Percentiles rank a stretch among this genome's conserved stretches.
phyloP scores from a whole-genome alignment of 306 rosid species.

The Cucurbita moschata region DNA sequence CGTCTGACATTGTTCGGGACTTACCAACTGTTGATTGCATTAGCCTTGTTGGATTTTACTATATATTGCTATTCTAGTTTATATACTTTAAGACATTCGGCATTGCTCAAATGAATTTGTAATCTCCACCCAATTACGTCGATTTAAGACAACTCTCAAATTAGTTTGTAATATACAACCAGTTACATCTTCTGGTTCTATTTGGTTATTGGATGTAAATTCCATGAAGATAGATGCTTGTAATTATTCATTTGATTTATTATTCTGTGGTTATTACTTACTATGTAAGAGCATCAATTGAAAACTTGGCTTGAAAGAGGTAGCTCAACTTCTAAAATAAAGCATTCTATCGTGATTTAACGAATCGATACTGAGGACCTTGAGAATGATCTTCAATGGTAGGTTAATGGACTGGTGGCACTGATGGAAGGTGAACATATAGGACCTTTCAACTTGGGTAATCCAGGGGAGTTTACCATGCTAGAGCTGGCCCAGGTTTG shows the following conservation, averaged over 20 bases:
- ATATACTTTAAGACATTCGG: neutral
- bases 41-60: neutral
- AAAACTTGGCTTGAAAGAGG: neutral
- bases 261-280: neutral
- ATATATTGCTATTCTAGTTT: neutral
- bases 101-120: neutral
- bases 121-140: neutral
- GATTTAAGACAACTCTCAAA: neutral
- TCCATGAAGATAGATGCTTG: neutral
- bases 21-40: neutral
- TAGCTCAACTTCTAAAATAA: neutral
- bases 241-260: neutral
- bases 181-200: neutral
- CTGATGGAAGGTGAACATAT: constrained; percentile 89
- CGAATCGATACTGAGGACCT: neutral
- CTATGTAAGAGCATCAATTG: neutral
- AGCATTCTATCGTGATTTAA: neutral
- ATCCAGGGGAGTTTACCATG: constrained; percentile 97
- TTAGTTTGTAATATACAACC: neutral
- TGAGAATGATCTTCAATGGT: constrained; percentile 6
- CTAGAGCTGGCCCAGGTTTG: constrained; percentile 88
- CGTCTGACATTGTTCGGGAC: neutral
- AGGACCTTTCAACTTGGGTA: constrained; percentile 93
- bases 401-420: constrained; percentile 81
- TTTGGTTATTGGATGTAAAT: neutral